Conservation (phyloP, 1,284 basidiomycete species). For the Microbotryum silenes-acaulis region DNA sequence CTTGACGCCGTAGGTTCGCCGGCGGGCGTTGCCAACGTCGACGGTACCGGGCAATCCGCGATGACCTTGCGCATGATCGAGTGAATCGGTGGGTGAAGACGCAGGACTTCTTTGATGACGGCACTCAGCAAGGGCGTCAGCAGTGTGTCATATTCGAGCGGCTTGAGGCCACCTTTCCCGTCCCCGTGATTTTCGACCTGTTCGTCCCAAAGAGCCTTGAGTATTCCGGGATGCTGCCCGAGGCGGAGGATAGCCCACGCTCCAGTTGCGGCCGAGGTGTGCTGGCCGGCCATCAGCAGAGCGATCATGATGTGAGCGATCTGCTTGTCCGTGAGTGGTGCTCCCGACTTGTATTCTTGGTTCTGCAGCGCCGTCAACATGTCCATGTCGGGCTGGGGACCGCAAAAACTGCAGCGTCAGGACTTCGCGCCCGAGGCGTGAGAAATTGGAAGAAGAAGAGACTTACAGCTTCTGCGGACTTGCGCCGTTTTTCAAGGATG, state of each 20-base stretch:
- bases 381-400: slow-evolving; percentile 62
- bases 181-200: slow-evolving; percentile 76
- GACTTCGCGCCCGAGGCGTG: not conserved
- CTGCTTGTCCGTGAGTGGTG: slow-evolving; percentile 72
- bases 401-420: not conserved
- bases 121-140: slow-evolving; percentile 72
- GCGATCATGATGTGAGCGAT: slow-evolving; percentile 86
- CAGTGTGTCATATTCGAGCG: slow-evolving; percentile 80
- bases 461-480: slow-evolving; percentile 45
- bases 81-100: slow-evolving; percentile 79
- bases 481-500: slow-evolving; percentile 72
- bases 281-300: slow-evolving; percentile 76
- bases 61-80: slow-evolving; percentile 71
- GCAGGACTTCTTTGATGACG: slow-evolving; percentile 51
- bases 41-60: slow-evolving; percentile 72
- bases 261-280: slow-evolving; percentile 86
- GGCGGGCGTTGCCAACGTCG: slow-evolving; percentile 67
- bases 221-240: slow-evolving; percentile 64
- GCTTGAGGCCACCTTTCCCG: slow-evolving; percentile 68
- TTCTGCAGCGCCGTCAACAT: slow-evolving; percentile 85
- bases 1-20: slow-evolving; percentile 22
- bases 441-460: not conserved
- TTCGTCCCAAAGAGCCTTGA: slow-evolving; percentile 75
- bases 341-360: slow-evolving; percentile 80
- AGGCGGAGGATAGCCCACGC: slow-evolving; percentile 90